phyloP scores from a whole-genome alignment of 352 stramenopile species.

The Pythium guiyangense region DNA sequence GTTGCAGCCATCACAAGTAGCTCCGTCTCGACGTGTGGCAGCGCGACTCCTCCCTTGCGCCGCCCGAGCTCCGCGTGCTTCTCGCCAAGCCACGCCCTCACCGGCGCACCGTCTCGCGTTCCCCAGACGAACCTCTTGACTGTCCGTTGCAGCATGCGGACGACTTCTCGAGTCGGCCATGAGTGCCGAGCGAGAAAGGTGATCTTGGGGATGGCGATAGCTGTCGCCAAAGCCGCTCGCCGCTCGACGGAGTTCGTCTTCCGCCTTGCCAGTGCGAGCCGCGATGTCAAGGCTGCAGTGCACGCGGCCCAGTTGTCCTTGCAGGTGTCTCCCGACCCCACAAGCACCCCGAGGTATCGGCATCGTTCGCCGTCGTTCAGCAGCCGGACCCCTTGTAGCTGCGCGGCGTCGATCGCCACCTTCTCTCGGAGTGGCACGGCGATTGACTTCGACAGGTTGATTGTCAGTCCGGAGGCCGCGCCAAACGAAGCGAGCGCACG shows the following conservation, averaged over 20 bases:
- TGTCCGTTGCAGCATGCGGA: neutral
- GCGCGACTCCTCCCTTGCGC: neutral
- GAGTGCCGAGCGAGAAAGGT: neutral
- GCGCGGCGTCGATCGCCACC: neutral
- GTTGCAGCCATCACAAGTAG: neutral
- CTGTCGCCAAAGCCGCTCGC: neutral
- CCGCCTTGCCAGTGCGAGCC: neutral
- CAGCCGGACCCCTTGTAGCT: neutral
- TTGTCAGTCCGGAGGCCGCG: neutral
- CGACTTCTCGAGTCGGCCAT: neutral
- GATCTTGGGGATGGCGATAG: neutral
- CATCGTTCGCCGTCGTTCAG: neutral
- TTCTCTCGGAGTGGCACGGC: neutral
- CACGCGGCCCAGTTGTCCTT: neutral
- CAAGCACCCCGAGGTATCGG: neutral
- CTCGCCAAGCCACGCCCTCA: neutral
- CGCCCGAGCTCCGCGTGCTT: neutral
- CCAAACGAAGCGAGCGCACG: neutral
- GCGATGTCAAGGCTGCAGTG: neutral
- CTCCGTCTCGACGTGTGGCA: neutral
- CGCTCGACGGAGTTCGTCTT: neutral
- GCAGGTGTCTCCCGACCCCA: neutral
- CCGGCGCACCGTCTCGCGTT: neutral
- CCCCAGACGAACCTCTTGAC: neutral
- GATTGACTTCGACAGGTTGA: neutral